Evolutionary conservation across 1,139 yeast species (phyloP), one percentile per base, ranked within the genome.

Genomic region (Hyphopichia wangnamkhiaoensis): DNA sequence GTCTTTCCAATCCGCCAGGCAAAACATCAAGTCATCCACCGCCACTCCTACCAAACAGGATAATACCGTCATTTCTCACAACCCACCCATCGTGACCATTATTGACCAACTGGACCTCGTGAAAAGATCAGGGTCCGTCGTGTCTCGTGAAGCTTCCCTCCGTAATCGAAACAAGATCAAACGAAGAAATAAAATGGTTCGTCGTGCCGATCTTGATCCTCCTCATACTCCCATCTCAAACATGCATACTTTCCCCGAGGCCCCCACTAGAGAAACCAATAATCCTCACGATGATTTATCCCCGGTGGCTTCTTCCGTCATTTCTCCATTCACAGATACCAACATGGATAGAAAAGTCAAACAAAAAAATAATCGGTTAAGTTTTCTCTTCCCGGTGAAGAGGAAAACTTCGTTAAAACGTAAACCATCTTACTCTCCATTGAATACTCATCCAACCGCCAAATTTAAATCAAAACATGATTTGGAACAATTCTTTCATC

Each of bases 381-480:
- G 44, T 32, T 67, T 62, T 36, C 41, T 56, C 8, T 71, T 70
- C 43, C 74, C 75, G 2, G 72, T 69, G 2, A 58, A 52, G 35
- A 47, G 75, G 30, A 58, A 58, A 33, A 60, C 60, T 4, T 68
- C 76, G 0, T 59, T 69, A 37, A 68, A 65, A 41, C 40, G 43
- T 52, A 49, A 45, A 20, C 44, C 46, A 23, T 50, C 16, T 25
- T 63, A 48, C 46, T 46, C 45, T 25, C 47, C 58, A 9, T 32
- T 49, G 5, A 47, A 44, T 34, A 38, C 43, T 14, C 48, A 40
- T 21, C 47, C 48, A n/a, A 38, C 40, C 14, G 48, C 63, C 17
- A 57, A 60, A 23, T 71, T 71, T 42, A 42, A 49, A 10, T 51
- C 55, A 2, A 52, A 48, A 34, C 50, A 56, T 6, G 67, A 66